A percentile compares a stretch with the other conserved stretches of the same genome.
Evolutionary conservation across 768 basidiomycete species (phyloP).

Genomic region (Hygrocybe punicea): DNA sequence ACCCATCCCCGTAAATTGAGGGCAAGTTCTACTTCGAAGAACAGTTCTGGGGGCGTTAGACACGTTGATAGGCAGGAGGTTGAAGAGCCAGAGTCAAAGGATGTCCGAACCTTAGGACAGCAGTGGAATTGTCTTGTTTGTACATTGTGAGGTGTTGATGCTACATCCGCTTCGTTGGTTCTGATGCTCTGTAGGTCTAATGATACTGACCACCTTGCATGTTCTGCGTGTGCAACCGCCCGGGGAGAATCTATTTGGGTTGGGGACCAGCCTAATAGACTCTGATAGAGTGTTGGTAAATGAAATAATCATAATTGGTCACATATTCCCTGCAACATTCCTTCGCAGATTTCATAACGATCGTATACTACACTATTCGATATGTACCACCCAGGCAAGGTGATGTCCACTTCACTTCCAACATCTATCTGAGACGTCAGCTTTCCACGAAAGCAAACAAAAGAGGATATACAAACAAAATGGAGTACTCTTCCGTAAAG

Average conservation of each 20-base stretch:
- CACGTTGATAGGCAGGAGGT: neutral
- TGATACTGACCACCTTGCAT: conserved; percentile 51
- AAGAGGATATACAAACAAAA: conserved; percentile 39
- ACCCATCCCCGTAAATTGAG: conserved; percentile 26
- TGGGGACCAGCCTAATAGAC: neutral
- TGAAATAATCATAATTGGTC: neutral
- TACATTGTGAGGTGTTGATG: conserved; percentile 51
- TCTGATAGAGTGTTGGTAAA: neutral
- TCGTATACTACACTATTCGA: too few species aligned
- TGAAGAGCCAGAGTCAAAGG: neutral
- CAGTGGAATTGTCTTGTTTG: conserved; percentile 59
- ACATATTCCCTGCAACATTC: neutral
- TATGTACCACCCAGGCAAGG: too few species aligned
- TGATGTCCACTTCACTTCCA: too few species aligned
- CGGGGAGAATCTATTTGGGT: neutral
- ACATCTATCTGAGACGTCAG: conserved; percentile 1
- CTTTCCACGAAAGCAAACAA: neutral
- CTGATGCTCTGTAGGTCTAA: conserved; percentile 43
- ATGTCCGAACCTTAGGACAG: neutral
- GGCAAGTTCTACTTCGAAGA: neutral
- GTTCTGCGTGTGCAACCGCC: conserved; percentile 56
- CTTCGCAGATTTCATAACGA: too few species aligned
- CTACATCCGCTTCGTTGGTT: conserved; percentile 2
- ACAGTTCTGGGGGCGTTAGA: neutral
- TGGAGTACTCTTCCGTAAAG: conserved; percentile 43